Conservation (phyloP, 2,329 filamentous ascomycete genomes). For the Alternaria viburni region DNA sequence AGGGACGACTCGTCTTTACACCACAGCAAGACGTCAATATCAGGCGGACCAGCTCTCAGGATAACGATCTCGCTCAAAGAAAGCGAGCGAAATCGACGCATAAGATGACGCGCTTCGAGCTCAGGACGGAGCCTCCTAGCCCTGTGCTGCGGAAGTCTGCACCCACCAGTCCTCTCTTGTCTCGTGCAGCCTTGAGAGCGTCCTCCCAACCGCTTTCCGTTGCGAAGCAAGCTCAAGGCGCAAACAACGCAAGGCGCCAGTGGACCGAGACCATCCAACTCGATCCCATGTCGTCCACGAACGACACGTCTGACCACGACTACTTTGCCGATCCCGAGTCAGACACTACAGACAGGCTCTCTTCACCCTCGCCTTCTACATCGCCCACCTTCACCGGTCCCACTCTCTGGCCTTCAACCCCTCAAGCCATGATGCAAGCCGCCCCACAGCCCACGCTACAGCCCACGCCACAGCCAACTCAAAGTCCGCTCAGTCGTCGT, state of each 20-base stretch:
- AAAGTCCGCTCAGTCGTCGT: conserved; percentile 15
- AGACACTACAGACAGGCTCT: conserved; percentile 40
- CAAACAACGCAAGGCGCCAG: conserved; percentile 12
- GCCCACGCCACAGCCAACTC: conserved; percentile 11
- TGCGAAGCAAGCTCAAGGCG: conserved; percentile 18
- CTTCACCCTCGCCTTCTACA: conserved; percentile 38
- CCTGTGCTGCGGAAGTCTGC: conserved; percentile 23
- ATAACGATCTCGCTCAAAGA: conserved; percentile 20
- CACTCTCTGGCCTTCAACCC: conserved; percentile 34
- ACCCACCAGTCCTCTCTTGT: conserved; percentile 23
- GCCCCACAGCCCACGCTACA: conserved; percentile 36
- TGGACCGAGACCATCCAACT: conserved; percentile 11
- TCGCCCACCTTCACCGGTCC: conserved; percentile 32
- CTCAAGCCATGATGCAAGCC: conserved; percentile 14
- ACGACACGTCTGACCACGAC: conserved; percentile 41
- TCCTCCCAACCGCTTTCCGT: conserved; percentile 8
- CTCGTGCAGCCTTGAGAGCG: conserved; percentile 16
- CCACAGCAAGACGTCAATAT: conserved; percentile 58
- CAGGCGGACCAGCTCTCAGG: conserved; percentile 34
- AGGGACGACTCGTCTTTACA: conserved; percentile 72
- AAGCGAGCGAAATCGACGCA: conserved; percentile 24
- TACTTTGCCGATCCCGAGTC: conserved; percentile 39
- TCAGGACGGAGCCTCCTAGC: conserved; percentile 25
- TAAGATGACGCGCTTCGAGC: conserved; percentile 31
- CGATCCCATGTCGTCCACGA: conserved; percentile 40